Percentiles rank a stretch among this genome's conserved stretches.
phyloP scores from a whole-genome alignment of 352 stramenopile species.

The Pythium aristosporum region DNA sequence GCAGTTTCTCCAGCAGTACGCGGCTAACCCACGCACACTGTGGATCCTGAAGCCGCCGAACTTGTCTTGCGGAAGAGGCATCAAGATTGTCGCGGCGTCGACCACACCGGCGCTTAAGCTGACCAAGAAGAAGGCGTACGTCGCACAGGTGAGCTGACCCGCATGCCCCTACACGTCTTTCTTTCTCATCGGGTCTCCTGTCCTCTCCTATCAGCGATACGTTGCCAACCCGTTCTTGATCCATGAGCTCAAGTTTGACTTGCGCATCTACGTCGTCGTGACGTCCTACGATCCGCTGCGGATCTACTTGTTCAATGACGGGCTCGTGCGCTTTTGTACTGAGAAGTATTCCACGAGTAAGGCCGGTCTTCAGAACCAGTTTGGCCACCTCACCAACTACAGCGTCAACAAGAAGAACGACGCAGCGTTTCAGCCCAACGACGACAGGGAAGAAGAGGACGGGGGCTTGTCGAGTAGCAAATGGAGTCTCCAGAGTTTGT shows the following conservation, averaged over 20 bases:
- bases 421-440: slow-evolving; percentile 65
- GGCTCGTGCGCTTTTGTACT: slow-evolving; percentile 87
- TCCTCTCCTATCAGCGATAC: slow-evolving; percentile 46
- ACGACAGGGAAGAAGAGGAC: slow-evolving; percentile 44
- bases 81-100: slow-evolving; percentile 61
- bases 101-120: slow-evolving; percentile 45
- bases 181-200: not conserved
- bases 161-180: not conserved
- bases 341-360: slow-evolving; percentile 71
- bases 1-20: slow-evolving; percentile 55
- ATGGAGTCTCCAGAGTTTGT: slow-evolving; percentile 71
- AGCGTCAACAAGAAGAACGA: slow-evolving; percentile 91
- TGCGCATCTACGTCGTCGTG: slow-evolving; percentile 89
- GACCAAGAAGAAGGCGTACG: slow-evolving; percentile 71
- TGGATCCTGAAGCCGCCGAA: slow-evolving; percentile 85
- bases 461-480: slow-evolving; percentile 65
- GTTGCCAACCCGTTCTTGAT: slow-evolving; percentile 81
- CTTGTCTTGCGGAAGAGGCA: slow-evolving; percentile 70
- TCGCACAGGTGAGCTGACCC: slow-evolving; percentile 40
- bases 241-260: slow-evolving; percentile 90
- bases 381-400: slow-evolving; percentile 92
- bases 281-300: slow-evolving; percentile 85
- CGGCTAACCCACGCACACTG: slow-evolving; percentile 42
- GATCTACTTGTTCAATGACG: slow-evolving; percentile 85
- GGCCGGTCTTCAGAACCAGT: slow-evolving; percentile 73